Percentiles rank a stretch among this genome's conserved stretches.
phyloP scores from a whole-genome alignment of 1,284 basidiomycete genomes.

The Tilletiaria anomala region DNA sequence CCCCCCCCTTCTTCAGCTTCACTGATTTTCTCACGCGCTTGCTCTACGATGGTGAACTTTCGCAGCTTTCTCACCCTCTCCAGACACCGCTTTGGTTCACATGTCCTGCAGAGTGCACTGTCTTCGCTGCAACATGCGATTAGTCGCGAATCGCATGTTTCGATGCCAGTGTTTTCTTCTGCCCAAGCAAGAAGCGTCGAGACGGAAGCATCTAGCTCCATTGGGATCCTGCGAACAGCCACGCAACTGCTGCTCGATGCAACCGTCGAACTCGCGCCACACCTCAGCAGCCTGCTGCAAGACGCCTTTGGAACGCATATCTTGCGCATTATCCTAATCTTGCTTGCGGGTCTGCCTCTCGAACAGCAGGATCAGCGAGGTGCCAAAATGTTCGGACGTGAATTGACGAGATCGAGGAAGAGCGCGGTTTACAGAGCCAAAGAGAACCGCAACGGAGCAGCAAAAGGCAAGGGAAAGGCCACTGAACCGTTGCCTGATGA shows the following conservation, averaged over 20 bases:
- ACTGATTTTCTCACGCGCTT: no score
- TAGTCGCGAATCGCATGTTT: no score
- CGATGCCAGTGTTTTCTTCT: slow-evolving; percentile 9
- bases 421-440: slow-evolving; percentile 30
- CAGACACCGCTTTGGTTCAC: slow-evolving; percentile 33
- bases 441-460: no score
- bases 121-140: slow-evolving; percentile 16
- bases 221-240: slow-evolving; percentile 18
- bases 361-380: slow-evolving; percentile 1
- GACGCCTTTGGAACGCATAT: slow-evolving; percentile 28
- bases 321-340: slow-evolving; percentile 20
- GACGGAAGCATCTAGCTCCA: slow-evolving; percentile 6
- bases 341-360: slow-evolving; percentile 22
- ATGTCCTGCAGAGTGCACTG: slow-evolving; percentile 26
- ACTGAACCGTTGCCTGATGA: background rate
- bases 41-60: no score
- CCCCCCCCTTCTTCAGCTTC: no score
- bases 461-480: no score
- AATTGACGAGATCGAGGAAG: no score
- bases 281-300: slow-evolving; percentile 10
- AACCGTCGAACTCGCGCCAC: slow-evolving; percentile 9
- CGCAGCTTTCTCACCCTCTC: slow-evolving; percentile 15
- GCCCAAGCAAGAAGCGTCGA: slow-evolving; percentile 6
- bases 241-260: slow-evolving; percentile 19
- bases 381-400: no score